These are phyloP conservation scores for Bolboschoenus planiculmis DNA, from an alignment of 176 grass and related monocot species.

Conservation along the genomic window DNA sequence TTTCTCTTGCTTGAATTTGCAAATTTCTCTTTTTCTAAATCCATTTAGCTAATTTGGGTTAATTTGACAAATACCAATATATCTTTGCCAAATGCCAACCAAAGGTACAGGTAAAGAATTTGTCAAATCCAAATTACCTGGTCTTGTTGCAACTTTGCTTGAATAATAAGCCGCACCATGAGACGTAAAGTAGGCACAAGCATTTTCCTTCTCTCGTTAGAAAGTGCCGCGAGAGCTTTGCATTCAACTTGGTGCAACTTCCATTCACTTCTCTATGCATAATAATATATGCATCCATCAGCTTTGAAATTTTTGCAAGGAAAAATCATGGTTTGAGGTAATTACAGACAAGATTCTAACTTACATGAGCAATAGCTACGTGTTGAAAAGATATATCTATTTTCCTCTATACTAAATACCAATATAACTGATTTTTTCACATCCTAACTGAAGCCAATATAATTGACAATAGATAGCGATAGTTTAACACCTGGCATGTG, in stretches of 20 bases:
- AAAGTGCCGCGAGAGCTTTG: slow-evolving; percentile 35
- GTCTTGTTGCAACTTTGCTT: slow-evolving; percentile 54
- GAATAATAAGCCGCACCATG: slow-evolving; percentile 56
- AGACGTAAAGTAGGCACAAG: slow-evolving; percentile 71
- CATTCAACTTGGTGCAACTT: slow-evolving; percentile 77
- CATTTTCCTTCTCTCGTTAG: slow-evolving; percentile 67
- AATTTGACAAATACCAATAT: not conserved
- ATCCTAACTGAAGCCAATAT: not conserved
- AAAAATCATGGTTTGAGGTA: not conserved
- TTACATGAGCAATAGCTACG: not conserved
- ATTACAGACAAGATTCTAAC: not conserved
- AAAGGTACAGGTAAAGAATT: not conserved
- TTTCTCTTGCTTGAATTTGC: not conserved
- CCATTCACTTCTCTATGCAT: slow-evolving; percentile 69
- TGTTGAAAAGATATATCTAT: not conserved
- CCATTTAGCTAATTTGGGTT: not conserved
- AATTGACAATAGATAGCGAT: not conserved
- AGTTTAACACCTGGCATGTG: slow-evolving; percentile 51
- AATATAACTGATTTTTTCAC: not conserved
- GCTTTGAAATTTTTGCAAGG: not conserved
- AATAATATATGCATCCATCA: not conserved
- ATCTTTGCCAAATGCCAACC: not conserved
- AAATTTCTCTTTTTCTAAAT: not conserved
- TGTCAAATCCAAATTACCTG: slow-evolving; percentile 32
- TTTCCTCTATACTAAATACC: not conserved